These are phyloP conservation scores for Colletotrichum gloeosporioides DNA, from an alignment of 2,329 filamentous ascomycete genomes.

Conservation along the genomic window DNA sequence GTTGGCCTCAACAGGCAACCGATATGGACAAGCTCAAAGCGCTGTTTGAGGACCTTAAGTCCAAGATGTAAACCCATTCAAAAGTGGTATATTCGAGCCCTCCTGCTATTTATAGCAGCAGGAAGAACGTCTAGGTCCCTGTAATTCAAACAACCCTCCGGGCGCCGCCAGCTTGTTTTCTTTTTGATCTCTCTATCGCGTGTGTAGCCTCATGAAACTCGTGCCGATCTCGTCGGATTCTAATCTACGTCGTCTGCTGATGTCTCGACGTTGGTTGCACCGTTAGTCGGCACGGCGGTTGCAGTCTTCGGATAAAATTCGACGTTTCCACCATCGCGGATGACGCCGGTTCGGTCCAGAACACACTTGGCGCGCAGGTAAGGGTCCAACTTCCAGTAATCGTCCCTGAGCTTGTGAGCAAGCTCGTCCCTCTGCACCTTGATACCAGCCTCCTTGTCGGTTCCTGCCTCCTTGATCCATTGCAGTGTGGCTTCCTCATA, in stretches of 20 bases:
- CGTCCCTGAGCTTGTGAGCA: constrained; percentile 67
- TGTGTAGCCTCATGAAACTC: not conserved
- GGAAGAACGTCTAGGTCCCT: not conserved
- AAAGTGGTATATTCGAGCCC: not conserved
- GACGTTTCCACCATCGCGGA: constrained; percentile 70
- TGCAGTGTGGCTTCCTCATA: constrained; percentile 77
- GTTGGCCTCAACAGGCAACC: constrained; percentile 77
- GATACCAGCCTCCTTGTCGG: constrained; percentile 50
- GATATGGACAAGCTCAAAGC: constrained; percentile 87
- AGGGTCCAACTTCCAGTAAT: constrained; percentile 91
- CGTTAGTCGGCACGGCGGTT: constrained; percentile 24
- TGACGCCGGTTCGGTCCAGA: constrained; percentile 82
- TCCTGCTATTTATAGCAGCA: not conserved
- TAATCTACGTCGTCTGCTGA: constrained; percentile 53
- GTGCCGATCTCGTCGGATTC: not conserved
- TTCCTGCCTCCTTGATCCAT: constrained; percentile 70
- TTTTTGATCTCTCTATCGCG: not conserved
- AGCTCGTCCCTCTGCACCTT: constrained; percentile 65
- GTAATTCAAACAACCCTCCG: constrained; percentile 18
- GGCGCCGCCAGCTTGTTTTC: not conserved
- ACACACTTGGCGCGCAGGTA: constrained; percentile 82
- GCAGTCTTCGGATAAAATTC: constrained; percentile 66
- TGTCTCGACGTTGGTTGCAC: constrained; percentile 33
- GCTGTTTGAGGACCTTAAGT: constrained; percentile 82
- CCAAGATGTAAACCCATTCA: constrained; percentile 71